These are phyloP conservation scores for Oxytropis ochrocephala DNA, from an alignment of 306 rosid genomes.

Conservation along the genomic window DNA sequence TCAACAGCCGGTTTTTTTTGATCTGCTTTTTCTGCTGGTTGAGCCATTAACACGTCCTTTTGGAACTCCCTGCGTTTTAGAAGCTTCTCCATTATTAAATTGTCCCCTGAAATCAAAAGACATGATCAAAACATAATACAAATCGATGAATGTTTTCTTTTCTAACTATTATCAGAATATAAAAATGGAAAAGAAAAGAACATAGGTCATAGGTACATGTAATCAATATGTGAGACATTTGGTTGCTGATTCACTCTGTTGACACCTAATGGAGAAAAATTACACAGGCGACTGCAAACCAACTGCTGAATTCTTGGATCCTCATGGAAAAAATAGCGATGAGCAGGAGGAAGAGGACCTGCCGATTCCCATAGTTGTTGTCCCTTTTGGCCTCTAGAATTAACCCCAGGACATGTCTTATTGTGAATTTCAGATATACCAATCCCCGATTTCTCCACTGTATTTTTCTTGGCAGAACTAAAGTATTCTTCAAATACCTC, in stretches of 20 bases:
- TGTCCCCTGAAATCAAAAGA: conserved; percentile 63
- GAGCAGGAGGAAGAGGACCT: conserved; percentile 55
- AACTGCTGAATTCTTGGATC: conserved; percentile 63
- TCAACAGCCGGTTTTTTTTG: conserved; percentile 16
- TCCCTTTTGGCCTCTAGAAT: conserved; percentile 28
- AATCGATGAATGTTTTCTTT: not conserved
- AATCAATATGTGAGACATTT: conserved; percentile 58
- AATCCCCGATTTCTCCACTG: conserved; percentile 20
- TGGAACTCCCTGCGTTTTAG: conserved; percentile 34
- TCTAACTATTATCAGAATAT: not conserved
- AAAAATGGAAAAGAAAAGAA: not conserved
- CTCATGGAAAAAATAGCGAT: conserved; percentile 61
- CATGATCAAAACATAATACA: not conserved
- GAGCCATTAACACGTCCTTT: conserved; percentile 26
- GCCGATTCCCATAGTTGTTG: conserved; percentile 33
- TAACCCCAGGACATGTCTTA: conserved; percentile 9
- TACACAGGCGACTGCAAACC: conserved; percentile 46
- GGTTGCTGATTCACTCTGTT: conserved; percentile 39
- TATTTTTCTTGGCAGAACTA: conserved; percentile 27
- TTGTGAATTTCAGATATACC: not conserved
- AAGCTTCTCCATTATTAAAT: conserved; percentile 53
- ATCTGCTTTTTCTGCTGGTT: conserved; percentile 34
- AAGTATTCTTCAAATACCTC: conserved; percentile 69
- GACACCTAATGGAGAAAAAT: conserved; percentile 64
- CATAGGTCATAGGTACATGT: conserved; percentile 40